These are phyloP conservation scores for Dendrobium chrysotoxum DNA, from an alignment of 106 monocot species.

Conservation along the genomic window DNA sequence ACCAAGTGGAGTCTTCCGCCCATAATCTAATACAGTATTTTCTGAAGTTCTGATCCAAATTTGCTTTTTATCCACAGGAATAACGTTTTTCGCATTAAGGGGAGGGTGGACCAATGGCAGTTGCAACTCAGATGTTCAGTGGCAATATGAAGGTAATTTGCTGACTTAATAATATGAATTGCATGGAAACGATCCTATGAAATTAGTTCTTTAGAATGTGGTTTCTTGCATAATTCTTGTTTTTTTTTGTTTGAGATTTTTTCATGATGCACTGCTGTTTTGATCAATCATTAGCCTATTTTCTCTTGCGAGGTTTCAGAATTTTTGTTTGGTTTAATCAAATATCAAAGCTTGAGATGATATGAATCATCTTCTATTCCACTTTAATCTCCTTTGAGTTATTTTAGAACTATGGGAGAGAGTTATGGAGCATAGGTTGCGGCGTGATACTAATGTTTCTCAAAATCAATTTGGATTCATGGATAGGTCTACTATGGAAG, in stretches of 20 bases:
- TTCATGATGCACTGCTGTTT: too few species aligned
- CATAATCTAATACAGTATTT: not conserved
- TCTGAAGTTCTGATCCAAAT: not conserved
- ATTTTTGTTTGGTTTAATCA: not conserved
- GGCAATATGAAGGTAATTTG: conserved; percentile 8
- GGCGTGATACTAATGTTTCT: too few species aligned
- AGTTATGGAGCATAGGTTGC: too few species aligned
- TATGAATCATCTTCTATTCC: not conserved
- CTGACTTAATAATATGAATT: not conserved
- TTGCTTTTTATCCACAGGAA: not conserved
- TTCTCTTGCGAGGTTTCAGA: too few species aligned
- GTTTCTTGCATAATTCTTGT: not conserved
- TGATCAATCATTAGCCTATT: too few species aligned
- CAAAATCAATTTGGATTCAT: too few species aligned
- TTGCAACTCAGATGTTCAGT: conserved; percentile 1
- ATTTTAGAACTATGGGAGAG: not conserved
- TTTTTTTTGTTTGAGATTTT: too few species aligned
- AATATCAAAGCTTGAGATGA: not conserved
- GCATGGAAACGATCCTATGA: not conserved
- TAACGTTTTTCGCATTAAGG: not conserved
- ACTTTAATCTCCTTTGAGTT: not conserved
- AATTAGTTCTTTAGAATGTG: not conserved
- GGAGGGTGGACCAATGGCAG: not conserved
- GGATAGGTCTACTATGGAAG: too few species aligned
- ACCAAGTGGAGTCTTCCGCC: not conserved